Conservation (phyloP, 495 filamentous ascomycete species). For the Hypoxylon intermedium region DNA sequence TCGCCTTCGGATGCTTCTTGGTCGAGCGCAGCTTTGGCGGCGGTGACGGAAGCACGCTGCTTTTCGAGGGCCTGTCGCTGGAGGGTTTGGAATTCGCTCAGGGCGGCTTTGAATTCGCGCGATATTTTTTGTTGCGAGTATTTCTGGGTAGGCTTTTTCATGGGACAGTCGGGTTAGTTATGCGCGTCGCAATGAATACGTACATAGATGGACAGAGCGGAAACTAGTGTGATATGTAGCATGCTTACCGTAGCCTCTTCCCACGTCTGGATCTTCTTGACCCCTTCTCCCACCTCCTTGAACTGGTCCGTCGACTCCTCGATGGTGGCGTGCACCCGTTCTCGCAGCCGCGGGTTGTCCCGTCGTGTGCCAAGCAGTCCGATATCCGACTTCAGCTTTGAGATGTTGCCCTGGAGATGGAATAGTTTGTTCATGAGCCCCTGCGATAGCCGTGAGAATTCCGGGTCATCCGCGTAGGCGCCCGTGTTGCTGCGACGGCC, state of each 20-base stretch:
- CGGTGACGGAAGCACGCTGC: slow-evolving; percentile 82
- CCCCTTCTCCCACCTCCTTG: slow-evolving; percentile 89
- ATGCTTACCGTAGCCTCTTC: slow-evolving; percentile 84
- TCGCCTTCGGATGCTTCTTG: slow-evolving; percentile 51
- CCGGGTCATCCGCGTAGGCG: slow-evolving; percentile 91
- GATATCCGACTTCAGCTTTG: slow-evolving; percentile 79
- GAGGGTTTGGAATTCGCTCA: slow-evolving; percentile 87
- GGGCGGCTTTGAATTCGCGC: slow-evolving; percentile 84
- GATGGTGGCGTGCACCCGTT: slow-evolving; percentile 83
- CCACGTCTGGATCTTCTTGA: slow-evolving; percentile 92
- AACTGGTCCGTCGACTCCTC: slow-evolving; percentile 86
- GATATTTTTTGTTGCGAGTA: slow-evolving; percentile 95
- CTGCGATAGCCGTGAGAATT: slow-evolving; percentile 83
- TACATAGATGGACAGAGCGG: background rate
- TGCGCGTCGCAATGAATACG: background rate
- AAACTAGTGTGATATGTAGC: background rate
- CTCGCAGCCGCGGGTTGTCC: slow-evolving; percentile 88
- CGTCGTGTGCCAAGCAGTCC: slow-evolving; percentile 84
- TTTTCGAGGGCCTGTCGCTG: slow-evolving; percentile 91
- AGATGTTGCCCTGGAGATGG: slow-evolving; percentile 83
- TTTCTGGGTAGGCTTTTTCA: slow-evolving; percentile 75
- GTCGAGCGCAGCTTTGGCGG: slow-evolving; percentile 76
- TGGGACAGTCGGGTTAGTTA: slow-evolving; percentile 28
- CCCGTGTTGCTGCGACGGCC: slow-evolving; percentile 50
- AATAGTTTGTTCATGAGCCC: slow-evolving; percentile 86